Evolutionary conservation across 768 basidiomycete genomes (phyloP), one percentile per base, ranked within the genome.

Genomic region (Leccinum fibrillosum): DNA sequence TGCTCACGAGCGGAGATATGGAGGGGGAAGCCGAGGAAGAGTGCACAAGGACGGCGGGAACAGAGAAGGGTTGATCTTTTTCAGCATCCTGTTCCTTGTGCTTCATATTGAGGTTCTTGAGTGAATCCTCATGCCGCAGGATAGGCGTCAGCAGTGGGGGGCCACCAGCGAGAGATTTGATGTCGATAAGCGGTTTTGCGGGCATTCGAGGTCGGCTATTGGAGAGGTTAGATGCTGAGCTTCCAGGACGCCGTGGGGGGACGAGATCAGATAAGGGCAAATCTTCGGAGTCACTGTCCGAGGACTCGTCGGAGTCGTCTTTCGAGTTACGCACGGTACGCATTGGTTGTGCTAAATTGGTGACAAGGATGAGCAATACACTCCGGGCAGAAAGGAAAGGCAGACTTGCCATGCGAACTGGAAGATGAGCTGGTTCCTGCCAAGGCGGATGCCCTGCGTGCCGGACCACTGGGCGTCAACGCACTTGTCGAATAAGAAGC

Each of bases 241-340:
- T 88, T 17, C 86, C 88, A 15, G 89, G 88, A 35, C 90, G 79
- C 50, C 77, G 80, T 11, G 89, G 88, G 0, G 77, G 76, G 7
- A 88, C 73, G 35, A 90, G 76, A 1, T 75, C 77, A 1, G 86
- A 85, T 35, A 92, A 77, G 12, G 89, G 90, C 2, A 84, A 80
- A 62, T 86, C 77, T n/a, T 78, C 77, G 53, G 82, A 84, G 25
- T 79, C 81, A 34, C 77, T 77, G 57, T 78, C 68, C 11, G 70
- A 68, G 19, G 72, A 70, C 17, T 74, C 66, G 2, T 72, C 64
- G 5, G 65, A 52, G 11, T 61, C 58, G 19, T 65, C 53, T n/a
- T 45, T 62, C n/a, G 25, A 49, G 37, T 59, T 59, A 15, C 13
- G 58, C 12, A 49, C 28, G 5, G 55, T 37, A 25, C n/a, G 34